phyloP scores from a whole-genome alignment of 2,329 filamentous ascomycete genomes.

The Xylaria sp. region DNA sequence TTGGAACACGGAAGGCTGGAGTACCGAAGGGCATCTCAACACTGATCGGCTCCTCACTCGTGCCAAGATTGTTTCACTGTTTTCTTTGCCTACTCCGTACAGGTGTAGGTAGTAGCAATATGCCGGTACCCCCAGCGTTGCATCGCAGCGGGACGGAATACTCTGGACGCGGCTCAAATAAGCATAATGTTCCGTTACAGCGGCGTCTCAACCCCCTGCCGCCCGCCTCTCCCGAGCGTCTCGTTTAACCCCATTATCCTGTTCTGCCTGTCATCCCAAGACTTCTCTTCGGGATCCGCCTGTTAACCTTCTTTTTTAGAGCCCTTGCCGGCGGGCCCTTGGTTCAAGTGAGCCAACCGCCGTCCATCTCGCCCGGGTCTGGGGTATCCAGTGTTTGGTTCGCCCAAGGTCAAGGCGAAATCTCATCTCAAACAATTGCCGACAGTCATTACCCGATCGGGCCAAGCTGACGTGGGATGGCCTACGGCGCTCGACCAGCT shows the following conservation, averaged over 20 bases:
- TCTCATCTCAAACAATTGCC: constrained; percentile 7
- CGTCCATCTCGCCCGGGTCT: background rate
- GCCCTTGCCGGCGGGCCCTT: constrained; percentile 19
- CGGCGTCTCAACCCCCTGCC: constrained; percentile 37
- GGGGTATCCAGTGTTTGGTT: constrained; percentile 16
- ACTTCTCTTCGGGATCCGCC: constrained; percentile 20
- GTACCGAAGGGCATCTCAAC: constrained; percentile 18
- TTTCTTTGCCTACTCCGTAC: background rate
- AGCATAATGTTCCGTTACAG: constrained; percentile 32
- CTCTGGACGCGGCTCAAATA: constrained; percentile 24
- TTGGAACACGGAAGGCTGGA: constrained; percentile 28
- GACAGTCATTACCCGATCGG: constrained; percentile 22
- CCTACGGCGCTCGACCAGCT: background rate
- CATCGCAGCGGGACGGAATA: constrained; percentile 12
- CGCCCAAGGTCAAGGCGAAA: constrained; percentile 13
- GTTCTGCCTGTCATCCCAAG: background rate
- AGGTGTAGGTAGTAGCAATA: too few species aligned
- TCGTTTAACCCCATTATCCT: constrained; percentile 16
- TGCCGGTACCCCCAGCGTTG: constrained; percentile 12
- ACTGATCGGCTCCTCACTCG: constrained; percentile 21
- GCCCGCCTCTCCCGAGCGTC: constrained; percentile 19
- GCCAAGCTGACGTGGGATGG: constrained; percentile 16
- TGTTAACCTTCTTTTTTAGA: constrained; percentile 29
- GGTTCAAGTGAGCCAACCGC: background rate
- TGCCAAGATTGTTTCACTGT: constrained; percentile 27